Conservation (phyloP, 768 basidiomycete species). For the Rhizopogon vesiculosus region DNA sequence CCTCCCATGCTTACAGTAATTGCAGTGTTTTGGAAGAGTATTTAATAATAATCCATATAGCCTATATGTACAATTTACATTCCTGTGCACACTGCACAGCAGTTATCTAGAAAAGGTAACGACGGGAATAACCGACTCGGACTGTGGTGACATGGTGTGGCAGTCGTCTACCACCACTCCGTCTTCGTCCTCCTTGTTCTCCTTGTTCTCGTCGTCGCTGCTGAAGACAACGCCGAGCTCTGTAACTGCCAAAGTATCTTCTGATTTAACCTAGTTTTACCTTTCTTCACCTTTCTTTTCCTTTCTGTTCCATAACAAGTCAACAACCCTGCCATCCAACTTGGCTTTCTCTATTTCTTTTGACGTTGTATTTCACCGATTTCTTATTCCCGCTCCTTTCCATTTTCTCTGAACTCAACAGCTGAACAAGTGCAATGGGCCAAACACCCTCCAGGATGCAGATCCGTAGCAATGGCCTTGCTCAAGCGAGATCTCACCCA, state of each 20-base stretch:
- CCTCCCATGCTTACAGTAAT: too few species aligned
- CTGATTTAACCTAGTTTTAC: background rate
- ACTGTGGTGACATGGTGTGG: background rate
- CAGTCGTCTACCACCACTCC: background rate
- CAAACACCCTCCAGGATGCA: conserved; percentile 24
- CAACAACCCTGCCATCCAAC: background rate
- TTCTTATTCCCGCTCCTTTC: background rate
- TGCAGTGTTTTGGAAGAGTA: too few species aligned
- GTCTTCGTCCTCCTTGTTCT: background rate
- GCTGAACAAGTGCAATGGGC: conserved; percentile 17
- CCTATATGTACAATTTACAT: too few species aligned
- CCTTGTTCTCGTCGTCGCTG: background rate
- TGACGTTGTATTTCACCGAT: background rate
- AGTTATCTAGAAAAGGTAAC: background rate
- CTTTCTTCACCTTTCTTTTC: background rate
- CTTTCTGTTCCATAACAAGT: conserved; percentile 1
- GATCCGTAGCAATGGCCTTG: conserved; percentile 7
- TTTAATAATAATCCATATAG: too few species aligned
- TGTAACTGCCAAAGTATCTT: background rate
- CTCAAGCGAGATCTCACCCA: conserved; percentile 1
- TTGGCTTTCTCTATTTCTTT: conserved; percentile 3
- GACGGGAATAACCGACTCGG: background rate
- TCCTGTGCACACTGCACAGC: too few species aligned
- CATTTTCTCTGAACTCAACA: background rate
- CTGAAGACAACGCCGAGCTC: background rate